Base-by-base conservation (phyloP, 306 rosid genomes). In the Parietaria judaica region DNA sequence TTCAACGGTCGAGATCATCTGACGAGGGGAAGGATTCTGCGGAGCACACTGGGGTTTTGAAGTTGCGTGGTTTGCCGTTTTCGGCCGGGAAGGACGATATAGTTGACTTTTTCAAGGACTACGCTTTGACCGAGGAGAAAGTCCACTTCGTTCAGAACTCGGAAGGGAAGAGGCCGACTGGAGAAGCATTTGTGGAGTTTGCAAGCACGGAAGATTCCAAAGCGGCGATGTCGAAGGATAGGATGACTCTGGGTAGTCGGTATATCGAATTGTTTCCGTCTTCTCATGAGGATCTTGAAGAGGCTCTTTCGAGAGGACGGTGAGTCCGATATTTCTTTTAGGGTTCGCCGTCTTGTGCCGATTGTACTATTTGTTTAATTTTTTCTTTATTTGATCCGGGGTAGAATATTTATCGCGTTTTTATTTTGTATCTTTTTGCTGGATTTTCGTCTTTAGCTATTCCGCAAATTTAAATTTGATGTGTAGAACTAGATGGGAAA, bases 191-290 rank as follows among this genome's bases (percentile, higher is more conserved):
- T 67, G 94, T 85, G 54, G 97, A 90, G 89, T 90, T 90, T 50
- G 73, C 69, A 41, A 73, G 71, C 36, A 79, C 83, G 16, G 91
- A 85, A 54, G 97, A 90, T 66, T 90, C 97, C 4, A 85, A 80
- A 73, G 84, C 91, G 23, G 96, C 97, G 11, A 90, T 90, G 97
- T 74, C 70, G 14, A 90, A 90, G 79, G 95, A 87, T 66, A 87
- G 97, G 74, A 90, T 87, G 97, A 90, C 96, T 0, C 89, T 90
- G 17, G 96, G 96, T 68, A 87, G 89, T 66, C 96, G 96, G 70
- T 90, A 90, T 61, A 83, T 87, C 44, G 96, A 87, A 72, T 59
- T 90, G 72, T 90, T 90, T 64, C 86, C 96, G 43, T 90, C 97
- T n/a, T 81, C 96, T 0, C 86, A 78, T 5, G 75, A 69, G 14